Evolutionary conservation across 805 yeast genomes (phyloP).

Genomic region (Cyberlindnera veronae): DNA sequence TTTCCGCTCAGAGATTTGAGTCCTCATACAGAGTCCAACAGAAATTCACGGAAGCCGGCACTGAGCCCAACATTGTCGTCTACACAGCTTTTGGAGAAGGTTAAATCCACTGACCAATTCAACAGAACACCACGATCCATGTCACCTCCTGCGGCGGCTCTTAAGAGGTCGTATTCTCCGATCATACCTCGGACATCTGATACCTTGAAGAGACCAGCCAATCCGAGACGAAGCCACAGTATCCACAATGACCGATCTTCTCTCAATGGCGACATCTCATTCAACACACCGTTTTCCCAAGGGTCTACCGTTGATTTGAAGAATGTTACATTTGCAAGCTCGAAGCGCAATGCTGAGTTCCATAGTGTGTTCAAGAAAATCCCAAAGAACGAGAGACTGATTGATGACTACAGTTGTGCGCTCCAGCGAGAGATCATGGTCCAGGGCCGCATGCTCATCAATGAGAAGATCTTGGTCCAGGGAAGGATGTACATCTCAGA

Average conservation of each 20-base stretch:
- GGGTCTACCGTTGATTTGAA: slow-evolving; percentile 15
- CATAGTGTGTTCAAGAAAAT: slow-evolving; percentile 70
- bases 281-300: slow-evolving; percentile 4
- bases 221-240: slow-evolving; percentile 9
- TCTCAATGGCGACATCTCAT: slow-evolving; percentile 11
- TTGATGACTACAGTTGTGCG: slow-evolving; percentile 91
- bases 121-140: neutral
- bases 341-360: slow-evolving; percentile 68
- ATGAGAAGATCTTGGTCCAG: slow-evolving; percentile 57
- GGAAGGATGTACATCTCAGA: slow-evolving; percentile 84
- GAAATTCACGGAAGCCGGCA: too few relatives aligned
- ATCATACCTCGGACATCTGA: slow-evolving; percentile 1
- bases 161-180: slow-evolving; percentile 21
- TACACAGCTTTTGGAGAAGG: neutral
- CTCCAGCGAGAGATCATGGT: slow-evolving; percentile 73
- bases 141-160: slow-evolving; percentile 13
- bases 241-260: slow-evolving; percentile 2
- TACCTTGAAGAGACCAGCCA: neutral
- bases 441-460: slow-evolving; percentile 82
- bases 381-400: slow-evolving; percentile 61
- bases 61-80: neutral
- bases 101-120: slow-evolving; percentile 1
- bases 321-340: slow-evolving; percentile 41
- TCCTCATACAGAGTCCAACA: too few relatives aligned
- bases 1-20: neutral